Conservation (phyloP, 2,329 filamentous ascomycete genomes). For the Claviceps humidiphila region DNA sequence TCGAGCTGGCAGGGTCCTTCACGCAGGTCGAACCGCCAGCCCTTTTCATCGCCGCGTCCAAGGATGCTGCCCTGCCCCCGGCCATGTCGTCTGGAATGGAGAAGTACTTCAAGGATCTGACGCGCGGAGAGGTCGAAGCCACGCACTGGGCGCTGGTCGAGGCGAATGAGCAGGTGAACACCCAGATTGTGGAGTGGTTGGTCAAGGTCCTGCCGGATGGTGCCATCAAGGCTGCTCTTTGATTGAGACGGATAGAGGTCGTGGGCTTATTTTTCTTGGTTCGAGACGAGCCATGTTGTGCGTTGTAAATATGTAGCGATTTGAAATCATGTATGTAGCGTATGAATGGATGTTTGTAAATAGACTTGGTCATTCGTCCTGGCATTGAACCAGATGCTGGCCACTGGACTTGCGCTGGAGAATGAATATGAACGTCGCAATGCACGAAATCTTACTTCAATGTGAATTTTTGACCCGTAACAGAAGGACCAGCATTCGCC, state of each 20-base stretch:
- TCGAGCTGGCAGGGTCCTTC: slow-evolving; percentile 42
- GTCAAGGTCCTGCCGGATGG: slow-evolving; percentile 20
- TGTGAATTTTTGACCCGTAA: slow-evolving; percentile 49
- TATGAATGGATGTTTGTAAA: no score
- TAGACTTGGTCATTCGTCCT: no score
- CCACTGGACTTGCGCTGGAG: no score
- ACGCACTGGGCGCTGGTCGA: slow-evolving; percentile 78
- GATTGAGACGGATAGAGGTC: neutral
- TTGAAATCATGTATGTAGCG: no score
- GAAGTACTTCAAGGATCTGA: slow-evolving; percentile 49
- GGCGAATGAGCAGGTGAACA: slow-evolving; percentile 57
- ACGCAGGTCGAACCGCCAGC: slow-evolving; percentile 46
- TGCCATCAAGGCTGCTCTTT: slow-evolving; percentile 17
- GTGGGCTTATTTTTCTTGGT: neutral
- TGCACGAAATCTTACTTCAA: slow-evolving; percentile 31
- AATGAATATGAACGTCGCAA: no score
- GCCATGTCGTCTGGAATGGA: slow-evolving; percentile 62
- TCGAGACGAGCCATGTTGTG: no score
- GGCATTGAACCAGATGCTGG: no score
- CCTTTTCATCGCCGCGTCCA: slow-evolving; percentile 60
- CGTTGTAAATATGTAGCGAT: no score
- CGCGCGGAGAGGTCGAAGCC: slow-evolving; percentile 49
- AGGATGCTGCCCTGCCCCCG: slow-evolving; percentile 61
- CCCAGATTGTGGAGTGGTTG: slow-evolving; percentile 54
- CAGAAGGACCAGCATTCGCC: slow-evolving; percentile 32